Conservation (phyloP, 345 rosid species). For the Citrus unshiu region DNA sequence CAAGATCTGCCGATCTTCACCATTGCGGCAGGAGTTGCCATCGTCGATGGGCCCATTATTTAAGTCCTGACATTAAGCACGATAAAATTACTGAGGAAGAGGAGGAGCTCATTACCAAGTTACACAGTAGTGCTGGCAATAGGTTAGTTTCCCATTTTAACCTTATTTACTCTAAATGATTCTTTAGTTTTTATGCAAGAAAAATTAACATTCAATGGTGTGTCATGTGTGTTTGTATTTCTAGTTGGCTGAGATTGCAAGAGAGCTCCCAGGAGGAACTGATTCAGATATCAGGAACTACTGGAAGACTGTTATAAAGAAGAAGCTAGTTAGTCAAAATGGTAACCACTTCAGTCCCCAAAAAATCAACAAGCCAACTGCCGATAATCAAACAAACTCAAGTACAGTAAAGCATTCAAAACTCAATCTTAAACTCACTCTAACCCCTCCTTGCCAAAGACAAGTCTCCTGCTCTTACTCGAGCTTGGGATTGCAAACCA, state of each 20-base stretch:
- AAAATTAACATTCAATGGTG: neutral
- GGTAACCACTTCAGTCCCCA: slow-evolving; percentile 27
- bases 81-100: neutral
- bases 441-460: slow-evolving; percentile 25
- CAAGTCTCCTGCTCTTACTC: neutral
- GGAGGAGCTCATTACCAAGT: neutral
- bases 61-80: neutral
- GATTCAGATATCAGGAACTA: slow-evolving; percentile 36
- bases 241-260: slow-evolving; percentile 36
- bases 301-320: slow-evolving; percentile 28
- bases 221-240: neutral
- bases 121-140: neutral
- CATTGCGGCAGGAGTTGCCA: neutral
- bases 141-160: neutral
- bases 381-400: slow-evolving; percentile 13
- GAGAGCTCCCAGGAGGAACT: slow-evolving; percentile 31
- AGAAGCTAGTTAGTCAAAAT: slow-evolving; percentile 22
- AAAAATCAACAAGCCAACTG: slow-evolving; percentile 3
- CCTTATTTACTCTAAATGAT: neutral
- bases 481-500: slow-evolving; percentile 1
- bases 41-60: neutral
- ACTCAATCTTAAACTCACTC: slow-evolving; percentile 33
- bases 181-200: neutral
- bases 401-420: slow-evolving; percentile 7
- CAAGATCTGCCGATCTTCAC: too few species aligned